Base-by-base conservation (phyloP, 805 yeast genomes). In the Candida schatavii region DNA sequence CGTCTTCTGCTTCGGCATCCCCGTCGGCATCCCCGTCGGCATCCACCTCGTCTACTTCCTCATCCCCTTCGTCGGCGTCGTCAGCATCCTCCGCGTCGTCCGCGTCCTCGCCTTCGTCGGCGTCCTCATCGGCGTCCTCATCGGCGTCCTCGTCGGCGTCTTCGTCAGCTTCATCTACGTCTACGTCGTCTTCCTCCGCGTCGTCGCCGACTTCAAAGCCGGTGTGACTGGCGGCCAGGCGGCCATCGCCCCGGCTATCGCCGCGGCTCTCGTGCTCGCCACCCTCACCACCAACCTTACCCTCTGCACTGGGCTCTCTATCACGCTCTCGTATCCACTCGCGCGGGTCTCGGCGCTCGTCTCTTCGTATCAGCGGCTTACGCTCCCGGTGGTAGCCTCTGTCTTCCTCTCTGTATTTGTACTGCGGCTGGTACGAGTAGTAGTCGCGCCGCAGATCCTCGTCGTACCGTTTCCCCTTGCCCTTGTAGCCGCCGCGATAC, bases 341-440 rank as follows among this genome's bases (percentile, higher is more conserved):
- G n/a, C n/a, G n/a, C n/a, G n/a, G n/a, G n/a, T n/a, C n/a, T n/a
- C n/a, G n/a, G n/a, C n/a, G n/a, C n/a, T n/a, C n/a, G n/a, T n/a
- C n/a, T n/a, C n/a, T n/a, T n/a, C n/a, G n/a, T n/a, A n/a, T n/a
- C n/a, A n/a, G n/a, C n/a, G n/a, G n/a, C n/a, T n/a, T n/a, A n/a
- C n/a, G n/a, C n/a, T n/a, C n/a, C n/a, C 28, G 19, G 22, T 28
- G 18, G 13, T 45, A 75, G 82, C 57, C 71, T 80, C 55, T 22
- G 32, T 35, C 42, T 17, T 29, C 32, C 29, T 45, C 46, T 10
- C 43, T 39, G 35, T 21, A n/a, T n/a, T n/a, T n/a, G n/a, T n/a
- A 22, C 11, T n/a, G 35, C 15, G 19, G 36, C 20, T 33, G 36
- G 15, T 33, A 27, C 13, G 29, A 10, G 19, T 25, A 17, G 19